These are phyloP conservation scores for Phytopythium helicoides DNA, from an alignment of 352 stramenopile species.

Conservation along the genomic window DNA sequence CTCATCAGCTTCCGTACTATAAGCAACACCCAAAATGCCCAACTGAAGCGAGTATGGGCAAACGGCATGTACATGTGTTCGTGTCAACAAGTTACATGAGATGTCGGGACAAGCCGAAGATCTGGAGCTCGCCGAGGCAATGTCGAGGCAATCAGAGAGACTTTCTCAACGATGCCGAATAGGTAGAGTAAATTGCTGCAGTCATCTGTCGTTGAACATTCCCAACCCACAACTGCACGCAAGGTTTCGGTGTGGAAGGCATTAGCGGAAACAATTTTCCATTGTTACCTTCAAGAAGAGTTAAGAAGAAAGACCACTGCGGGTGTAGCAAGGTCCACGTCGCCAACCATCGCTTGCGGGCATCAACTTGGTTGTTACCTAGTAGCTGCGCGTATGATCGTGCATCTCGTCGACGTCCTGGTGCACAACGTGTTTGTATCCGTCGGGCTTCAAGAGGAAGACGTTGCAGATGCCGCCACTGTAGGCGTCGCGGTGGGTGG, in stretches of 20 bases:
- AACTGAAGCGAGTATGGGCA: conserved; percentile 7
- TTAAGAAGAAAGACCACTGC: neutral
- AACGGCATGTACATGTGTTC: conserved; percentile 26
- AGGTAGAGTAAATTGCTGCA: too few relatives aligned
- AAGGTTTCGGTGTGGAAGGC: too few relatives aligned
- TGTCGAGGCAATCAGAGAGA: conserved; percentile 22
- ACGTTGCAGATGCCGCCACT: conserved; percentile 96
- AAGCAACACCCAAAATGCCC: too few relatives aligned
- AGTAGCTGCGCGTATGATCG: conserved; percentile 77
- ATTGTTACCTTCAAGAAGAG: neutral
- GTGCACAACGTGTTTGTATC: conserved; percentile 95
- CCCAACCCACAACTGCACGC: too few relatives aligned
- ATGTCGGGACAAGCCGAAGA: conserved; percentile 15
- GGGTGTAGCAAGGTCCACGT: too few relatives aligned
- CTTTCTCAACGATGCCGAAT: too few relatives aligned
- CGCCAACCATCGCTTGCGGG: too few relatives aligned
- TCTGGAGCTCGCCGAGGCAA: conserved; percentile 7
- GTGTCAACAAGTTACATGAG: conserved; percentile 18
- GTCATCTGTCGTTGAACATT: too few relatives aligned
- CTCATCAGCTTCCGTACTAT: too few relatives aligned
- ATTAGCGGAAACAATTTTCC: conserved; percentile 4
- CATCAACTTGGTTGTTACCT: too few relatives aligned
- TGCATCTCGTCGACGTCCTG: conserved; percentile 99
- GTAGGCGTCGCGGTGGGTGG: conserved; percentile 98
- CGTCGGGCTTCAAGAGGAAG: conserved; percentile 97